Conservation (phyloP, 345 rosid genomes). For the Hibiscus trionum region DNA sequence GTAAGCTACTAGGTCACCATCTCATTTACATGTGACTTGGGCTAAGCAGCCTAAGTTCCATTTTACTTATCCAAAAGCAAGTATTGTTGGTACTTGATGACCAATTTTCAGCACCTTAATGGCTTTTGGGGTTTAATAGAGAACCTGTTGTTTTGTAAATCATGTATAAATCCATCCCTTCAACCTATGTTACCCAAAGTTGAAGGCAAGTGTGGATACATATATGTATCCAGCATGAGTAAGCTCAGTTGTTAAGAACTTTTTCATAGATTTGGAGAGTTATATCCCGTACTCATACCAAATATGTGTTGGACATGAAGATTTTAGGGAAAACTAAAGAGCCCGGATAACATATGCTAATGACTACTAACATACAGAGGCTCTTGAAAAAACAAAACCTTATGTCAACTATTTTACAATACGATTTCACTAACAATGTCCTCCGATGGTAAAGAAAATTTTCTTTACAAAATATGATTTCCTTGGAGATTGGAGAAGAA, state of each 20-base stretch:
- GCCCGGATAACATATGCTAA: neutral
- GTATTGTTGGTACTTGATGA: neutral
- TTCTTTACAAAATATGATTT: neutral
- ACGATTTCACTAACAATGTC: neutral
- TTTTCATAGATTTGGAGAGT: neutral
- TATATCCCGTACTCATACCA: neutral
- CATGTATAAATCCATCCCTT: neutral
- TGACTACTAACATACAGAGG: neutral
- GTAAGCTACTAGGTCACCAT: neutral
- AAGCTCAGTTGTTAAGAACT: neutral
- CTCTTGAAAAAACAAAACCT: neutral
- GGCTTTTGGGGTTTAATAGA: neutral
- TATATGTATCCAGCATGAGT: neutral
- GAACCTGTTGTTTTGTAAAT: neutral
- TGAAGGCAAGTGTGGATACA: neutral
- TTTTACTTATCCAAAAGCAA: neutral
- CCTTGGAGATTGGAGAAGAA: neutral
- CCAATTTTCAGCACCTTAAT: neutral
- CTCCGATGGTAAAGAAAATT: neutral
- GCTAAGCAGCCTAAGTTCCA: neutral
- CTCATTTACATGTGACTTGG: neutral
- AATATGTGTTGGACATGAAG: neutral
- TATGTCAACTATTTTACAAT: neutral
- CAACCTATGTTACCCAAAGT: neutral
- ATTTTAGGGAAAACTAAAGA: neutral